A percentile compares a stretch with the other conserved stretches of the same genome.
phyloP scores from a whole-genome alignment of 805 yeast species.

The Pichia membranifaciens region DNA sequence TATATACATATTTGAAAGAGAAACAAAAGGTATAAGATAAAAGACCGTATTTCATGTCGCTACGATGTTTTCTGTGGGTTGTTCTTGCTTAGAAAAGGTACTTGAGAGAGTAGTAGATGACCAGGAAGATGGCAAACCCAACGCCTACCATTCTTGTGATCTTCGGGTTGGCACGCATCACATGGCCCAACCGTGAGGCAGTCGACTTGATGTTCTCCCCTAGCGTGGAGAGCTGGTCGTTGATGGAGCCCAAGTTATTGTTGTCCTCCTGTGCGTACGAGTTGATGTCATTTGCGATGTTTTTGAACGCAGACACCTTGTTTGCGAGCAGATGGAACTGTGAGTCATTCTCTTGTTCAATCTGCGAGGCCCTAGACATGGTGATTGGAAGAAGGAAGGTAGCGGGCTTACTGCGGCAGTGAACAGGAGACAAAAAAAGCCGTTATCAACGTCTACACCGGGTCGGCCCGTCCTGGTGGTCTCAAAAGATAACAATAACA shows the following conservation, averaged over 20 bases:
- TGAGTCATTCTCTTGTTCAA: conserved; percentile 49
- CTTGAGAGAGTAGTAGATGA: conserved; percentile 50
- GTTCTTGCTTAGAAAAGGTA: conserved; percentile 27
- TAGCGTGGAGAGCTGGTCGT: conserved; percentile 47
- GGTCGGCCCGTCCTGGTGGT: too few species aligned
- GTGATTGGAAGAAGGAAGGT: too few species aligned
- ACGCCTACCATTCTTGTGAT: conserved; percentile 54
- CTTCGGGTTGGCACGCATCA: conserved; percentile 53
- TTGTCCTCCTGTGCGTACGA: conserved; percentile 53
- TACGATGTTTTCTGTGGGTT: too few species aligned
- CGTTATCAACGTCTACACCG: too few species aligned
- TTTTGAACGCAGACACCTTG: conserved; percentile 58
- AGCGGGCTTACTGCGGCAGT: too few species aligned
- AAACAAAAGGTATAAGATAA: not conserved
- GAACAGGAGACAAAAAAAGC: too few species aligned
- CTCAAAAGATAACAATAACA: too few species aligned
- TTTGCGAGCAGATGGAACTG: conserved; percentile 58
- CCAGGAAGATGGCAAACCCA: conserved; percentile 48
- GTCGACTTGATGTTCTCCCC: conserved; percentile 45
- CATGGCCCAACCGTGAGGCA: conserved; percentile 46
- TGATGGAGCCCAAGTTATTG: conserved; percentile 36
- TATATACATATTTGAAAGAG: not conserved
- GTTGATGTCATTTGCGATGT: conserved; percentile 63
- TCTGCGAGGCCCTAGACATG: conserved; percentile 28
- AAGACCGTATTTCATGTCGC: not conserved